Conservation (phyloP, 306 rosid species). For the Cucurbita maxima region DNA sequence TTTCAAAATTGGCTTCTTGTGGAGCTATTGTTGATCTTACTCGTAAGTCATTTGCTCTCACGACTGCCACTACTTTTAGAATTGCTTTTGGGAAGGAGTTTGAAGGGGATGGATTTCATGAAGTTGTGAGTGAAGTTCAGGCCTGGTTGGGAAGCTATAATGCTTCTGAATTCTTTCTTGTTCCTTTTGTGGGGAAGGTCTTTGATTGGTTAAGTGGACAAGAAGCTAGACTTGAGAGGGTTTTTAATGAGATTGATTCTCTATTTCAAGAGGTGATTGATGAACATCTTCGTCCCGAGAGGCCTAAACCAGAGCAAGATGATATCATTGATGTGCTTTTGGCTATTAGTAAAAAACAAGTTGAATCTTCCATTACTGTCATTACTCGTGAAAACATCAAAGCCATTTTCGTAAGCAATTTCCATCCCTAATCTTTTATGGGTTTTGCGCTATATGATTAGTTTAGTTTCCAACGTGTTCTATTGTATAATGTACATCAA, state of each 20-base stretch:
- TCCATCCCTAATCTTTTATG: too few species aligned
- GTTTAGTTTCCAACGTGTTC: not conserved
- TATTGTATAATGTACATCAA: not conserved
- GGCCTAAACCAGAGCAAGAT: slow-evolving; percentile 8
- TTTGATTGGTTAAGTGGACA: slow-evolving; percentile 27
- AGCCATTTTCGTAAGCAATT: slow-evolving; percentile 16
- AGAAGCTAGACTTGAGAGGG: slow-evolving; percentile 11
- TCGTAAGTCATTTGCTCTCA: slow-evolving; percentile 16
- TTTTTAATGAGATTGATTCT: slow-evolving; percentile 17
- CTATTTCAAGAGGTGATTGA: slow-evolving; percentile 29
- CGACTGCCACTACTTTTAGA: slow-evolving; percentile 18
- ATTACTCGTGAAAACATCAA: slow-evolving; percentile 18
- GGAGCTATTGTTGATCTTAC: slow-evolving; percentile 8
- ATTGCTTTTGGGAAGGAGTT: slow-evolving; percentile 32
- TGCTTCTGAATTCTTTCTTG: slow-evolving; percentile 20
- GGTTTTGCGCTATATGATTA: too few species aligned
- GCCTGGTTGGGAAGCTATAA: slow-evolving; percentile 14
- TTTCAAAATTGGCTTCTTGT: not conserved
- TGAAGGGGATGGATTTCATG: slow-evolving; percentile 15
- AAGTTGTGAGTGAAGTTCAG: slow-evolving; percentile 21
- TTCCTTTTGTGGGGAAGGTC: slow-evolving; percentile 26
- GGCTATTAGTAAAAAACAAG: not conserved
- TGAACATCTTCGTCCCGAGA: slow-evolving; percentile 5
- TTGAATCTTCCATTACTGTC: not conserved
- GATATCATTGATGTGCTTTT: slow-evolving; percentile 18